phyloP scores from a whole-genome alignment of 2,329 filamentous ascomycete species.

The Alternaria sp. region DNA sequence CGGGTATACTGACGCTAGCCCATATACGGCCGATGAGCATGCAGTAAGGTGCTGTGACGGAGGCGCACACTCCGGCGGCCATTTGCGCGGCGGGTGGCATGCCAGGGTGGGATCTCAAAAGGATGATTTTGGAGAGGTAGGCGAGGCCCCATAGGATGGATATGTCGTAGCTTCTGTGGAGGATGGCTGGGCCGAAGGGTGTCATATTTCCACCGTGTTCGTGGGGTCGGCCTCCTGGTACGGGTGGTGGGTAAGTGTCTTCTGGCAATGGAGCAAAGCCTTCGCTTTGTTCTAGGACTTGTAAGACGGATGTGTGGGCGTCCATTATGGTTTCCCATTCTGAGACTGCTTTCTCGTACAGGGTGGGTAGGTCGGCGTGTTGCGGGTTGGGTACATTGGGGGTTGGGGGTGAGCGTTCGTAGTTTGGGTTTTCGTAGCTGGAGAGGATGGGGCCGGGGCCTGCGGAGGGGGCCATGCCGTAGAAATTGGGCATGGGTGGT shows the following conservation, averaged over 20 bases:
- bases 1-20: slow-evolving; percentile 66
- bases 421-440: slow-evolving; percentile 47
- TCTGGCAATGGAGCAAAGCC: slow-evolving; percentile 77
- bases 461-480: slow-evolving; percentile 56
- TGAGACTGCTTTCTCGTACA: slow-evolving; percentile 70
- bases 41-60: slow-evolving; percentile 73
- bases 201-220: slow-evolving; percentile 52
- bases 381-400: slow-evolving; percentile 23
- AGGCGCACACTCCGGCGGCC: slow-evolving; percentile 78
- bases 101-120: slow-evolving; percentile 81
- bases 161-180: slow-evolving; percentile 87
- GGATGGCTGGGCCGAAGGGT: slow-evolving; percentile 81
- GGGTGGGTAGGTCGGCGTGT: slow-evolving; percentile 63
- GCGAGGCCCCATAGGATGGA: slow-evolving; percentile 87
- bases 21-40: slow-evolving; percentile 80
- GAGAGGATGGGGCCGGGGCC: slow-evolving; percentile 51
- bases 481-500: slow-evolving; percentile 55
- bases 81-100: slow-evolving; percentile 93
- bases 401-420: slow-evolving; percentile 23
- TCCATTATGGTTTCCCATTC: slow-evolving; percentile 81
- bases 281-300: slow-evolving; percentile 65
- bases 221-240: slow-evolving; percentile 40
- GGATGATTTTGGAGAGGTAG: slow-evolving; percentile 81
- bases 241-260: slow-evolving; percentile 65
- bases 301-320: slow-evolving; percentile 71